Base-by-base conservation (phyloP, 495 filamentous ascomycete species). In the Xylaria nigripes region DNA sequence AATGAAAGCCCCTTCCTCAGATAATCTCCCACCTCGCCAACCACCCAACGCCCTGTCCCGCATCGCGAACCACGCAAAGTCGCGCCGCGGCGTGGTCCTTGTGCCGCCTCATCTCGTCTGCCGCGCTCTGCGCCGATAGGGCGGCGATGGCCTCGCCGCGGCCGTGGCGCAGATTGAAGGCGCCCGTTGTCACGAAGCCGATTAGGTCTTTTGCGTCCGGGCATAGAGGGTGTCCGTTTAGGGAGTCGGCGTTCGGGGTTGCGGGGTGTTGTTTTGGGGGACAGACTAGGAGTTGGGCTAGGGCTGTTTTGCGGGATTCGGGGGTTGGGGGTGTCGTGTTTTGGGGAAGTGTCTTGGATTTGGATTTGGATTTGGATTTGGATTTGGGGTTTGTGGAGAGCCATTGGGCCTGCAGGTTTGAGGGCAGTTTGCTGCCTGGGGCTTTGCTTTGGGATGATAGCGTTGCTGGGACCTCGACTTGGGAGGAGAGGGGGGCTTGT, bases 161-260 rank as follows among this genome's bases (percentile, higher is more conserved):
- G 1, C 92, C 93, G 54, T 90, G 81, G 6, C 81, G 82, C 3
- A 96, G 74, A 58, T 87, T 87, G 58, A 85, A 96, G 47, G 86
- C 85, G 2, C 92, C 93, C 2, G 84, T 86, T 21, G 90, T 96
- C 19, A 96, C 84, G 65, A 95, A 98, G 0, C 93, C 93, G 36
- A 98, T 86, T 25, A 96, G 72, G 62, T 96, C 89, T 13, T 79
- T 76, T 55, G 87, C 86, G 1, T 71, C 68, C 0, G 93, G 93
- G 5, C 87, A 81, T 1, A 79, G 63, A 0, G 87, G 81, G 54
- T 87, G 81, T 0, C 76, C 76, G 30, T 73, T 71, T 55, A 56
- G 61, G 59, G 62, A 55, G 38, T 67, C 64, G 48, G 27, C 27
- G 0, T 36, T 27, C 0, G 1, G 62, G 62, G 36, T 44, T 60